Base-by-base conservation (phyloP, 441 rosid genomes). In the Erysimum cheiri region DNA sequence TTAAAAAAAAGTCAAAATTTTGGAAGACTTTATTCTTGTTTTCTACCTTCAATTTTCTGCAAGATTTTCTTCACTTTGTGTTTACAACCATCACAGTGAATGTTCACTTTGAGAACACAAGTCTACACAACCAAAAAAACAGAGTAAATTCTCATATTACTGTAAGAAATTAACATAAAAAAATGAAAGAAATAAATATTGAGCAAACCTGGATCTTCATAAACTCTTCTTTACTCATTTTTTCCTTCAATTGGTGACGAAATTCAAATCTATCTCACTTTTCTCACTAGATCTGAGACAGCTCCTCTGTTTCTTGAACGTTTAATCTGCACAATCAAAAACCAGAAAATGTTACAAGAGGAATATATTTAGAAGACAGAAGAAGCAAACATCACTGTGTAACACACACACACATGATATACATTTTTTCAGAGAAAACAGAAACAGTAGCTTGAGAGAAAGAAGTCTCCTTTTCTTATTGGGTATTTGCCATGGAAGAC, bases 151-250 rank as follows among this genome's bases (percentile, higher is more conserved):
- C 4, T 43, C 48, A 75, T 22, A 60, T 60, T 62, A 64, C 26
- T 64, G 47, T 46, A 24, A 47, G 0, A 48, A 5, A 63, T 54
- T 11, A 67, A 17, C 6, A 32, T 22, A 0, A 3, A 52, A 28
- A 35, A 22, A 0, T 3, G 26, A 47, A 28, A 48, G 3, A 13
- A 58, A 46, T 24, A 17, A 17, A 11, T n/a, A 22, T 12, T 35
- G 52, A 9, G 35, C 60, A 63, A 73, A 93, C 98, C 96, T 93
- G 92, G 84, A 90, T 86, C 89, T 90, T 93, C 94, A 93, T 84
- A 75, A 93, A 78, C 94, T 93, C 98, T 73, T 93, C 98, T 83
- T 91, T 91, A 85, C 90, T 92, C 98, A 92, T 92, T 46, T 79
- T 69, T 29, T 12, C 29, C 39, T 57, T 40, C 36, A 60, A 64